Evolutionary conservation across 2,329 filamentous ascomycete genomes (phyloP), one percentile per base, ranked within the genome.

Genomic region (Xylariaceae sp.): DNA sequence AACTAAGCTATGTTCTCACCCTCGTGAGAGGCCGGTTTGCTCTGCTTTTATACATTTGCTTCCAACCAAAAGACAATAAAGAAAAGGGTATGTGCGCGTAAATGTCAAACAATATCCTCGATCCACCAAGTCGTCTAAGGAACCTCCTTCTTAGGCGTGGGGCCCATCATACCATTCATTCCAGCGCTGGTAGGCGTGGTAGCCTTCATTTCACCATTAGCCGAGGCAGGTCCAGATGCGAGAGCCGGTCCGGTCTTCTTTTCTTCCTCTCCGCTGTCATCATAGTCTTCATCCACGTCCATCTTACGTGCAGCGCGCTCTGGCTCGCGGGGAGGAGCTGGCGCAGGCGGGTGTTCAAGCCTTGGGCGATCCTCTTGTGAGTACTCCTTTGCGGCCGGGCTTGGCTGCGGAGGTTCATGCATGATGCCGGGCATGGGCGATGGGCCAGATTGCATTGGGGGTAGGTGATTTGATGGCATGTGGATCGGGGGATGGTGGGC

Each of bases 241-340:
- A 79, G 72, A 1, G 72, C 77, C 9, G 66, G 62, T 2, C 64
- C 69, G 1, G 69, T 67, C 68, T 87, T 87, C 73, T 87, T 86
- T 51, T 94, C 88, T 54, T 97, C 93, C 60, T 96, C 92, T 5
- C 84, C 90, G 51, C 92, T 93, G 64, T 97, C 93, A 68, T 97
- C 93, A 64, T 99, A 97, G 68, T 97, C 89, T 69, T 99, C 94
- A 61, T 99, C 92, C 17, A 97, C 89, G 6, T 97, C 93, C 84
- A 99, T 95, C 71, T 96, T 96, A 18, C 94, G 82, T 17, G 91
- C 90, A 33, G 94, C 91, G 48, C 84, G 76, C 69, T 88, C 84
- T 10, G 91, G 89, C 73, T 97, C 93, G 52, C 85, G 86, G 16
- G 78, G 70, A 28, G 80, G 70, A 38, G 66, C 64, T 3, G 71